Conservation (phyloP, 1,284 basidiomycete species). For the Trichosporon inkin region DNA sequence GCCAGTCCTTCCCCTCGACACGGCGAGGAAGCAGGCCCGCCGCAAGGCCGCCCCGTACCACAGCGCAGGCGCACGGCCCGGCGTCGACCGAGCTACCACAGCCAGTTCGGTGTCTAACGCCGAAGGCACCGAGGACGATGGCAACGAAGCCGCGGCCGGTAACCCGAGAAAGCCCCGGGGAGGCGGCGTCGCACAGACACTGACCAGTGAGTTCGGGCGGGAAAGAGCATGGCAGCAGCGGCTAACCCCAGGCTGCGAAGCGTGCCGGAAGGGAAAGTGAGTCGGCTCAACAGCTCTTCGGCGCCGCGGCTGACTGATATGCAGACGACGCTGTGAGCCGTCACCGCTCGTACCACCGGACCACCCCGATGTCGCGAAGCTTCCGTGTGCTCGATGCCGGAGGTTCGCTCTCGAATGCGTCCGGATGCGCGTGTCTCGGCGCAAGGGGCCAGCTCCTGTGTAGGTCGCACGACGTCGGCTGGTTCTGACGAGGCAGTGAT, state of each 20-base stretch:
- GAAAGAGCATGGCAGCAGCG: too few relatives aligned
- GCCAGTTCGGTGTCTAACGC: constrained; percentile 4
- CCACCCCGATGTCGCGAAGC: constrained; percentile 42
- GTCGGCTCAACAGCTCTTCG: constrained; percentile 5
- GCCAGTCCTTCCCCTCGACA: neutral
- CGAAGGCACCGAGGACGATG: constrained; percentile 3
- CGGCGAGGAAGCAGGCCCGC: neutral
- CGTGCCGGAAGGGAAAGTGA: constrained; percentile 38
- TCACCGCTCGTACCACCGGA: constrained; percentile 41
- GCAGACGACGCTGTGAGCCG: constrained; percentile 44
- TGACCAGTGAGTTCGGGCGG: neutral
- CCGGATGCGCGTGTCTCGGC: constrained; percentile 31
- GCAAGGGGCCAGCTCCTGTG: constrained; percentile 44
- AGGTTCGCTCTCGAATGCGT: constrained; percentile 43
- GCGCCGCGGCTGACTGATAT: constrained; percentile 28
- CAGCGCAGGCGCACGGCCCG: neutral
- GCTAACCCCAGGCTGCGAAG: constrained; percentile 30
- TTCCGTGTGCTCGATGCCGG: constrained; percentile 43
- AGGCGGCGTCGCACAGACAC: neutral
- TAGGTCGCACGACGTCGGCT: constrained; percentile 21
- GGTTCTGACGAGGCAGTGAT: constrained; percentile 4
- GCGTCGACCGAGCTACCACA: neutral
- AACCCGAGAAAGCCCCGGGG: neutral
- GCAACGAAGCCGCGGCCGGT: neutral
- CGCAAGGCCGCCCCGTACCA: constrained; percentile 2